Conservation (phyloP, 306 rosid genomes). For the Acacia melanoxylon region DNA sequence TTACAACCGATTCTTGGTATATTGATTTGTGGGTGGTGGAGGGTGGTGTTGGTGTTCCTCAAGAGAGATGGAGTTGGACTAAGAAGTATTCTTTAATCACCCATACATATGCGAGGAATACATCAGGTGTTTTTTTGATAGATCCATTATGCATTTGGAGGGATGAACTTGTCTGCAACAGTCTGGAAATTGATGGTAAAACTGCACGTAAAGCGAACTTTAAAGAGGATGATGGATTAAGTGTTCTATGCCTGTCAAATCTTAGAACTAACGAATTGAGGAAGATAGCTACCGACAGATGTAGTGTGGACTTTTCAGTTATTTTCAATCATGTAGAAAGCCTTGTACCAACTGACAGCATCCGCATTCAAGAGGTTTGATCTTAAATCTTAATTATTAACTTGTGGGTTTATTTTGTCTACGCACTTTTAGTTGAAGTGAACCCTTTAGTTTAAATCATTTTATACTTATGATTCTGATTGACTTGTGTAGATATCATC, state of each 20-base stretch:
- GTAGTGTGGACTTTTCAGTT: not conserved
- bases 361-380: not conserved
- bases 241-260: not conserved
- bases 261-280: not conserved
- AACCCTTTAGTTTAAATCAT: not conserved
- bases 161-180: not conserved
- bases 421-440: not conserved
- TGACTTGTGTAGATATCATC: not conserved
- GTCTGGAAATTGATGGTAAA: not conserved
- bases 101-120: not conserved
- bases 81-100: not conserved
- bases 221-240: not conserved
- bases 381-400: not conserved
- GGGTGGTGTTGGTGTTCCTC: not conserved
- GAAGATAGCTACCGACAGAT: not conserved
- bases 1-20: not conserved
- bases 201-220: not conserved
- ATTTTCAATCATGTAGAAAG: constrained; percentile 12
- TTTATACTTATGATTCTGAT: not conserved
- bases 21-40: not conserved
- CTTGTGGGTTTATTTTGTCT: not conserved
- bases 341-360: constrained; percentile 16
- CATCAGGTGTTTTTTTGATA: not conserved
- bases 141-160: not conserved
- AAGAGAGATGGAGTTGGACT: not conserved